Evolutionary conservation across 805 yeast species (phyloP), one percentile per base, ranked within the genome.

Genomic region (Tetrapisispora pingtungensis): DNA sequence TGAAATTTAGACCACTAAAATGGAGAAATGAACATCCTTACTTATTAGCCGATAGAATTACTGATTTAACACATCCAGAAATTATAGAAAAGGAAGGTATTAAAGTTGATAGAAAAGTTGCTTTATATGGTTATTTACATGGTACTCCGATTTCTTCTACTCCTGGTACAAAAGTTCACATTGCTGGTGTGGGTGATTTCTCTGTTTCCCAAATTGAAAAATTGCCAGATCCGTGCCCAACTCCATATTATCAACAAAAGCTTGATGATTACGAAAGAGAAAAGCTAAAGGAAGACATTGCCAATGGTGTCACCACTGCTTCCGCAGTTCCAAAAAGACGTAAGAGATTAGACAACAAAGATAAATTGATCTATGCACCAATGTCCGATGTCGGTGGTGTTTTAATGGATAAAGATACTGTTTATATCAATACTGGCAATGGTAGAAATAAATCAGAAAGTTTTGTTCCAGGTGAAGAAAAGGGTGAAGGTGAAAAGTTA

Each of bases 321-420:
- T 73, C 80, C 2, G 71, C 74, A 28, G 74, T 80, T 2, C 77
- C 96, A 47, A 75, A 94, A 55, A 80, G 96, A 63, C 75, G 97
- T 58, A 85, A 87, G 61, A 77, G 97, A 59, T 75, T 93, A 43
- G 97, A 93, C 52, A 98, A 93, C 58, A 86, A 82, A 55, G 95
- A 87, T 61, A 93, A 89, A 62, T 78, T 87, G 52, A 87, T 93
- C 2, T 93, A 94, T 64, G 99, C 98, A 0, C 99, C 99, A 41
- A 93, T 93, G 99, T 85, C 97, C 39, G 97, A 93, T 65, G 96
- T 93, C n/a, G 97, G 97, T 46, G 99, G 99, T 62, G 95, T 93
- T 32, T 71, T 93, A 52, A 87, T 93, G 49, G 99, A 93, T 67
- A 89, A 84, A 60, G 99, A 93, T 69, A 96, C 98, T 8, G 98